phyloP scores from a whole-genome alignment of 345 rosid species.

The Gossypium thurberi region DNA sequence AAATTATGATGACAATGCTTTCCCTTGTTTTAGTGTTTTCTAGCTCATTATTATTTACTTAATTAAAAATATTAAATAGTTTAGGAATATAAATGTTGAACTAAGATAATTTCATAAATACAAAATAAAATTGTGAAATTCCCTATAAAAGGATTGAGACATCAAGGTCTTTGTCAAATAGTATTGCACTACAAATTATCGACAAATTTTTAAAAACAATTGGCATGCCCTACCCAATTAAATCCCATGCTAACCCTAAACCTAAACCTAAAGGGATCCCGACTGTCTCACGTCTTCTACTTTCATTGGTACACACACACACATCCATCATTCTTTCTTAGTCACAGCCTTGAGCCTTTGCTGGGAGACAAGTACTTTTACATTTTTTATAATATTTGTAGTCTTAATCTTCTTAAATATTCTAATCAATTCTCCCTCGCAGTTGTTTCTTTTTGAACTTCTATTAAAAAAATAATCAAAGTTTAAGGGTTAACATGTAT shows the following conservation, averaged over 20 bases:
- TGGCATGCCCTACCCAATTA: constrained; percentile 21
- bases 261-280: constrained; percentile 10
- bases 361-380: constrained; percentile 5
- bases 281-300: constrained; percentile 14
- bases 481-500: too few relatives aligned
- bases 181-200: not conserved
- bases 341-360: constrained; percentile 1
- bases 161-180: not conserved
- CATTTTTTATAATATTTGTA: not conserved
- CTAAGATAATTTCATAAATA: too few relatives aligned
- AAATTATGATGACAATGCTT: too few relatives aligned
- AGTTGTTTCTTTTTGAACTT: too few relatives aligned
- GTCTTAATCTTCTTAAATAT: not conserved
- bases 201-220: not conserved
- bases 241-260: constrained; percentile 5
- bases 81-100: too few relatives aligned
- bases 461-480: too few relatives aligned
- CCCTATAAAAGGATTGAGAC: not conserved
- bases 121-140: too few relatives aligned
- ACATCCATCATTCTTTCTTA: not conserved
- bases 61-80: too few relatives aligned
- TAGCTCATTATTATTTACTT: too few relatives aligned
- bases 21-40: too few relatives aligned
- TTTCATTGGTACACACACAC: not conserved
- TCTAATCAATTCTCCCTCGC: not conserved